Base-by-base conservation (phyloP, 768 basidiomycete species). In the Hygrophorus russula region DNA sequence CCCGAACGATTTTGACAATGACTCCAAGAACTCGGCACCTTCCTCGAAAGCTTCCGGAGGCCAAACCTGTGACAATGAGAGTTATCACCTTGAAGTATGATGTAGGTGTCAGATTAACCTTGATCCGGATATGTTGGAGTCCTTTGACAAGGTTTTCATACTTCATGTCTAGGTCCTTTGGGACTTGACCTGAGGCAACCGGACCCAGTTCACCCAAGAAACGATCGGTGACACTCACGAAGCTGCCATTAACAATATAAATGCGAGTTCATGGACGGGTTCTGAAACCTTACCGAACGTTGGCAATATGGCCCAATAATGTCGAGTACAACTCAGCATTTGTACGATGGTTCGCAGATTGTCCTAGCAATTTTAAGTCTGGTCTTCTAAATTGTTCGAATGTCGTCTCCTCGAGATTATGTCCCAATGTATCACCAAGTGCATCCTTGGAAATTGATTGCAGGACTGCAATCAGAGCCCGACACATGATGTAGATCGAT, bases 41-140 rank as follows among this genome's bases (percentile, higher is more conserved):
- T 92, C 85, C 56, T 96, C 92, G 46, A 96, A 92, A 4, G 84
- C 80, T 56, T 91, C 86, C 11, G 88, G 84, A 2, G 92, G 92
- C 79, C 89, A 96, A 35, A 94, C 91, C 86, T 89, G 7, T 24
- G 3, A 24, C 24, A 24, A 24, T 50, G 19, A 32, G n/a, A 44
- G 14, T 30, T 39, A 28, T 15, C 36, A 37, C 36, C 49, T 14
- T 46, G 34, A 15, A 33, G 13, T 28, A 27, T 32, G 14, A 37
- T n/a, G 19, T 49, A 36, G 10, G 11, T 6, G 36, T 27, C 29
- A n/a, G 34, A 14, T 59, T 38, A 47, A 82, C 87, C 65, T 87
- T 88, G 59, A 96, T 78, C 52, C 83, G 79, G 42, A 96, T 74
- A 56, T 88, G 76, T 48, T 74, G 78, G 52, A 97, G 63, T 13